Percentiles rank a stretch among this genome's conserved stretches.
Evolutionary conservation across 768 basidiomycete species (phyloP).

Genomic region (Polyporus arcularius): DNA sequence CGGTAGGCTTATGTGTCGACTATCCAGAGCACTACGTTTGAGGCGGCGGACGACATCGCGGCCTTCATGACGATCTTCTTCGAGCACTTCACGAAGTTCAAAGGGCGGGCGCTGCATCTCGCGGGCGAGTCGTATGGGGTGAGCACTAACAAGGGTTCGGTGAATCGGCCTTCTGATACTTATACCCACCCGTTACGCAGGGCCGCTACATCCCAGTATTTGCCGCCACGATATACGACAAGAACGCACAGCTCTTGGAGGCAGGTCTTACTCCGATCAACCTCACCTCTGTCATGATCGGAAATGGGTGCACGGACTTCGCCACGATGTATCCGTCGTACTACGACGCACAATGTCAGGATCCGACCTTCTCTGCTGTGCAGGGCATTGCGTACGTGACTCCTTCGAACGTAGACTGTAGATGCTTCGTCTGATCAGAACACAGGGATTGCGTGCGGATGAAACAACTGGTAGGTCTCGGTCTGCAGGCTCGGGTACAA

Average conservation of each 20-base stretch:
- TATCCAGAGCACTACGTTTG: conserved; percentile 58
- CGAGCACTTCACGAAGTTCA: conserved; percentile 70
- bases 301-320: conserved; percentile 48
- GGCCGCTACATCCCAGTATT: conserved; percentile 56
- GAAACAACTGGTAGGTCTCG: conserved; percentile 40
- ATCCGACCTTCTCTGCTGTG: conserved; percentile 49
- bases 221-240: conserved; percentile 49
- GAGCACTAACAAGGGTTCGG: too few species aligned
- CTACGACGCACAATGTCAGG: conserved; percentile 53
- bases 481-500: background rate
- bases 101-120: conserved; percentile 52
- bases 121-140: conserved; percentile 55
- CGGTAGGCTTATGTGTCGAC: background rate
- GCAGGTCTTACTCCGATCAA: conserved; percentile 54
- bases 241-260: conserved; percentile 41
- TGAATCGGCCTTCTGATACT: too few species aligned
- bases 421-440: conserved; percentile 13
- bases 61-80: conserved; percentile 75
- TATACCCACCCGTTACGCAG: conserved; percentile 29
- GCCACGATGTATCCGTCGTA: conserved; percentile 41
- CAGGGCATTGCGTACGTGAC: conserved; percentile 44
- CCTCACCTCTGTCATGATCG: conserved; percentile 51
- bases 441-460: conserved; percentile 40
- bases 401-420: too few species aligned
- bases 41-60: conserved; percentile 70